These are phyloP conservation scores for Solanum sejunctum DNA, from an alignment of 257 asterid species.

Conservation along the genomic window DNA sequence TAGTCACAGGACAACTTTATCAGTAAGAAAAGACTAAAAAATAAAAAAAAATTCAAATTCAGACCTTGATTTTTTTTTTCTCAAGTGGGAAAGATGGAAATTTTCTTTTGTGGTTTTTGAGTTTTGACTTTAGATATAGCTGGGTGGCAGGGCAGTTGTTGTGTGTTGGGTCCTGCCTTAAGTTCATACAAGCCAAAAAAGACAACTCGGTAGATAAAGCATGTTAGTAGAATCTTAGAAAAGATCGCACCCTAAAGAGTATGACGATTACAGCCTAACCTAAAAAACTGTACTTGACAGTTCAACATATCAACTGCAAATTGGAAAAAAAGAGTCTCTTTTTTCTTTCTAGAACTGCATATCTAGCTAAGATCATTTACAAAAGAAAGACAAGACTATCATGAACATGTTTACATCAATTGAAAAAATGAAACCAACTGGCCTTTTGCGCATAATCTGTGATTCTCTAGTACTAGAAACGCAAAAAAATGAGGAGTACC, in stretches of 20 bases:
- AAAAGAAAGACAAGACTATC: background rate
- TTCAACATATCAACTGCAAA: background rate
- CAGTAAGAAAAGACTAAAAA: background rate
- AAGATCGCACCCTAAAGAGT: background rate
- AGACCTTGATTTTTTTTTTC: background rate
- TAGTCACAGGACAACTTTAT: no score
- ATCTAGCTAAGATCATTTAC: background rate
- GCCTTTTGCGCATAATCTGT: background rate
- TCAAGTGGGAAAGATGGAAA: background rate
- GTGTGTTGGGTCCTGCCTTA: background rate
- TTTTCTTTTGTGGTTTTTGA: background rate
- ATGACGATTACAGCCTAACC: background rate
- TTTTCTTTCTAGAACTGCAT: background rate
- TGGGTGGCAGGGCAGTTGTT: background rate
- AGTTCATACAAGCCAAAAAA: background rate
- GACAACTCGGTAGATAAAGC: background rate
- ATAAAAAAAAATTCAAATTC: background rate
- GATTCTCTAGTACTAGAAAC: background rate
- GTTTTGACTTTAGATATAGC: background rate
- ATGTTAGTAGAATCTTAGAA: background rate
- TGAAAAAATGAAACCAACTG: background rate
- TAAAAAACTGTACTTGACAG: background rate
- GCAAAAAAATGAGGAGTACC: background rate
- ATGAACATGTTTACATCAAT: background rate
- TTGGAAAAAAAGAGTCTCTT: background rate